Evolutionary conservation across 1,284 basidiomycete species (phyloP), one percentile per base, ranked within the genome.

Genomic region (Boletus smithii): DNA sequence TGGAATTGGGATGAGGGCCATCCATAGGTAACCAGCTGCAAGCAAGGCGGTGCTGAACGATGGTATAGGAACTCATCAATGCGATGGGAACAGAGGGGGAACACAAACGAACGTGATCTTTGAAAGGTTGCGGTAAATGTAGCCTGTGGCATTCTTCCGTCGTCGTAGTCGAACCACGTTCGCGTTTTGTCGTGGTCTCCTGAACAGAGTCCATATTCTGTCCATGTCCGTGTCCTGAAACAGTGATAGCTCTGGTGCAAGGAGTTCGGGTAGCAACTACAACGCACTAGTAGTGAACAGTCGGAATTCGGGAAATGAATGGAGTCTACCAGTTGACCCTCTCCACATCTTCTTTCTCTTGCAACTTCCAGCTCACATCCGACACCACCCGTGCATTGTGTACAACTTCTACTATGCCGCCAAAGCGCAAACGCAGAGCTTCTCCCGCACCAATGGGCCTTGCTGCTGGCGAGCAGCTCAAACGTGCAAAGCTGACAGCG

Each of bases 1-100:
- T 14, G 79, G 73, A 13, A 77, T 73, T 5, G 91, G 91, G 43
- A 95, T 74, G 9, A 77, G 66, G 5, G 83, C 53, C 64, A 95
- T 75, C 90, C 92, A 95, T 20, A 78, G 46, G 63, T 87, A 81
- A 13, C 91, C 90, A 11, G 73, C 64, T 22, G 75, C 46, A 34
- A 88, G 78, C 22, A 95, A 66, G 2, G 71, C 27, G 4, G 76
- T 50, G 59, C 88, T 88, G 40, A 11, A 31, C 7, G 10, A 17
- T 8, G 11, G 17, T 11, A 23, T 18, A 40, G 20, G 4, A n/a
- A 13, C 14, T 44, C 14, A 13, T 40, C 4, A 46, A 32, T 16
- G 9, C 18, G 13, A 31, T 4, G 18, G 13, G 35, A 16, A 18
- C 4, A n/a, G 17, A 27, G 9, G 3, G 22, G 42, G 33, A 22